Conservation (phyloP, 78 protist genomes). For the Dictyostelium capitatum region DNA sequence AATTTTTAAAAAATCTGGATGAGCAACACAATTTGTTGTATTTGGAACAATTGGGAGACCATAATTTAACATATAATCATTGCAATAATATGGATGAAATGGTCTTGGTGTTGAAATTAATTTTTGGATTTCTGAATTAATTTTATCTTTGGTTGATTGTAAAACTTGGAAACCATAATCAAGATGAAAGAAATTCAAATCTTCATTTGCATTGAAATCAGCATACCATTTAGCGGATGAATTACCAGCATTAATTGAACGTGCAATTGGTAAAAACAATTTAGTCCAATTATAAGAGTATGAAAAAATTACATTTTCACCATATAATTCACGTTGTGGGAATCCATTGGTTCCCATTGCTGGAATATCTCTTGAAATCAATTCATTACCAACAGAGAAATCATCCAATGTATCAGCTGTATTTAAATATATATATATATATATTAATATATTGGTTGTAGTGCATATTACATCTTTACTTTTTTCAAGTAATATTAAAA, state of each 20-base stretch:
- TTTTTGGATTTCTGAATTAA: not conserved
- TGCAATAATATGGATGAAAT: slow-evolving; percentile 32
- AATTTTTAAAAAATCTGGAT: not conserved
- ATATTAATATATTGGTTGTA: too few relatives aligned
- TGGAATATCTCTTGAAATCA: not conserved
- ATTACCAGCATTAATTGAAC: not conserved
- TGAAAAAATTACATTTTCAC: slow-evolving; percentile 21
- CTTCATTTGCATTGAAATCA: not conserved
- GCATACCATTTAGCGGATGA: not conserved
- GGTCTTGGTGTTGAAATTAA: not conserved
- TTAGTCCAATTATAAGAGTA: slow-evolving; percentile 46
- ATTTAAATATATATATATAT: too few relatives aligned
- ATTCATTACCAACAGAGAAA: not conserved
- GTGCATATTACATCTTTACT: too few relatives aligned
- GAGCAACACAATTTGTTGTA: slow-evolving; percentile 8
- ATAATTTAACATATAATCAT: not conserved
- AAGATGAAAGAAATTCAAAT: not conserved
- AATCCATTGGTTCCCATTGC: slow-evolving; percentile 68
- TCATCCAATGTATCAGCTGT: slow-evolving; percentile 37
- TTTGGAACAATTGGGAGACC: not conserved
- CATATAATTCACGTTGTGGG: slow-evolving; percentile 15
- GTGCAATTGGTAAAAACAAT: not conserved
- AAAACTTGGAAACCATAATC: not conserved
- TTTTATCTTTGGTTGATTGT: not conserved
- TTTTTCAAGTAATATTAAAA: too few relatives aligned